Evolutionary conservation across 306 rosid genomes (phyloP), one percentile per base, ranked within the genome.

Genomic region (Morella rubra): DNA sequence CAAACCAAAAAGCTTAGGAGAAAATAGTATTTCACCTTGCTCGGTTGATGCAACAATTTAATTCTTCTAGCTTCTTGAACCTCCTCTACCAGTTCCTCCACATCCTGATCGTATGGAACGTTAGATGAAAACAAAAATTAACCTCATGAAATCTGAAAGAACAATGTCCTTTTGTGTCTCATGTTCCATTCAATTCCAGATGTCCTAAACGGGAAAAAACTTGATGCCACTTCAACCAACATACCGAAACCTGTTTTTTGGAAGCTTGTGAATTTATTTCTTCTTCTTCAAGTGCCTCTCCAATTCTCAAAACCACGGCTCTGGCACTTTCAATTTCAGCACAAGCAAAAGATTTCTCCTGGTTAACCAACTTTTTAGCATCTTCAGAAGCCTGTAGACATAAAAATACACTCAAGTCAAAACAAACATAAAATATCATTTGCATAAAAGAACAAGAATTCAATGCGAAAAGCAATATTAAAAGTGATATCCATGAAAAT

Each of bases 261-360:
- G 97, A 89, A 85, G 90, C 88, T 73, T 85, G 85, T 8, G 79
- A 79, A 66, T 67, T 83, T 75, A 75, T 87, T 75, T 86, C 96
- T 82, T 88, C 93, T 65, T 95, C 97, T 62, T 92, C 98, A 44
- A 95, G 93, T 44, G 98, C 98, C 80, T 90, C 91, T 65, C 97
- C 97, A 75, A 95, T 90, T 92, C 97, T 91, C 76, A 85, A 85
- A 56, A 92, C 97, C 16, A 95, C 94, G n/a, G 92, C 80, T 81
- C 98, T 87, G 37, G 98, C 98, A 70, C 98, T 95, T 80, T 92
- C 95, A 52, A 95, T 92, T 88, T 95, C 98, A 53, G 98, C 98
- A 76, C 98, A 92, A 52, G 96, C 97, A 81, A 92, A 95, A 71
- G 98, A 95, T 73, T 95, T 95, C 85, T 95, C 98, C 82, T 90